Percentiles rank a stretch among this genome's conserved stretches.
phyloP scores from a whole-genome alignment of 768 basidiomycete genomes.

The Steccherinum ochraceum region DNA sequence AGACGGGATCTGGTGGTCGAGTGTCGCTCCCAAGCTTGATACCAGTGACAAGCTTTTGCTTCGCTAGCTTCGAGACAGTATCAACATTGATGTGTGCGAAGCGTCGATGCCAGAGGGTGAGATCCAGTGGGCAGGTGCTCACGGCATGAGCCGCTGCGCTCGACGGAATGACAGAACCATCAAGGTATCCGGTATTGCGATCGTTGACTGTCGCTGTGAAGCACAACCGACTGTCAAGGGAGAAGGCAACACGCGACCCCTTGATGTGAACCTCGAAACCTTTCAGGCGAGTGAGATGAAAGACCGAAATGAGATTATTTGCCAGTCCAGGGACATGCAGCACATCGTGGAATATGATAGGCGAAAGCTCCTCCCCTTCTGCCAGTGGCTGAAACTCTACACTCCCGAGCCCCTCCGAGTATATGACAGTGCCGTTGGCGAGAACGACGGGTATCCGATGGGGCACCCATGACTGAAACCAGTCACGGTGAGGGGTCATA shows the following conservation, averaged over 20 bases:
- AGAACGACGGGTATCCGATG: neutral
- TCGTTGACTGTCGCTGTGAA: neutral
- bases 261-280: neutral
- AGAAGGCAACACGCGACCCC: neutral
- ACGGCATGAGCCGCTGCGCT: too few relatives aligned
- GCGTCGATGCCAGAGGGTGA: slow-evolving; percentile 18
- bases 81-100: slow-evolving; percentile 11
- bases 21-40: neutral
- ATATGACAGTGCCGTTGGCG: neutral
- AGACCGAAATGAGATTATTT: neutral
- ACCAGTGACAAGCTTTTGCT: neutral
- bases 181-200: neutral
- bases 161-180: neutral
- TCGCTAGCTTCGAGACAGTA: neutral
- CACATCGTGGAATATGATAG: too few relatives aligned
- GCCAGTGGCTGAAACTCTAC: too few relatives aligned
- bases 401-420: neutral
- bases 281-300: neutral
- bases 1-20: slow-evolving; percentile 1
- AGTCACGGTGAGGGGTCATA: neutral
- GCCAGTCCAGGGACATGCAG: neutral
- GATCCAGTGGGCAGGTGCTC: too few relatives aligned
- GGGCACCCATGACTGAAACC: neutral
- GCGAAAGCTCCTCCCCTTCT: too few relatives aligned
- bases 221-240: neutral